phyloP scores from a whole-genome alignment of 164 flowering plant genomes.

The Platanus orientalis region DNA sequence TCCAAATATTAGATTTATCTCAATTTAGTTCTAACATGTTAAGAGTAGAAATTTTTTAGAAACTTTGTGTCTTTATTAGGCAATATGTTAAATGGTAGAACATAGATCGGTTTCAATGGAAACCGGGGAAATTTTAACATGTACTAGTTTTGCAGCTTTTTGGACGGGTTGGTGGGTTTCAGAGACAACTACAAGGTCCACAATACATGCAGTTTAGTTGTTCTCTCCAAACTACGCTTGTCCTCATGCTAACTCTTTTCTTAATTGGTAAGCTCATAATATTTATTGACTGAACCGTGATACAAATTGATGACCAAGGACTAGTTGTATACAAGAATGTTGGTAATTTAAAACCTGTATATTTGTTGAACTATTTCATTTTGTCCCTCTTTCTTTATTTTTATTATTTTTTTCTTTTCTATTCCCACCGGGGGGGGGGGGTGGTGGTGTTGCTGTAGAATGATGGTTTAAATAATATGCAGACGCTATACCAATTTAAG shows the following conservation, averaged over 20 bases:
- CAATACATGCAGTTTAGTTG: slow-evolving; percentile 30
- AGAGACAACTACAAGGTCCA: slow-evolving; percentile 41
- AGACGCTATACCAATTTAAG: too few relatives aligned
- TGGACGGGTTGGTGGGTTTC: slow-evolving; percentile 33
- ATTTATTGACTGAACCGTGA: background rate
- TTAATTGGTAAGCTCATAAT: slow-evolving; percentile 49
- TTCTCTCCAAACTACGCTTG: slow-evolving; percentile 47
- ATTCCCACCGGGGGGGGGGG: too few relatives aligned
- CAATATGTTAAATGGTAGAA: slow-evolving; percentile 6
- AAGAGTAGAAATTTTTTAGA: background rate
- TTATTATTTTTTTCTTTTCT: too few relatives aligned
- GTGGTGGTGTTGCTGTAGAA: too few relatives aligned
- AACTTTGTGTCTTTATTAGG: background rate
- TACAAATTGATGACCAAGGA: too few relatives aligned
- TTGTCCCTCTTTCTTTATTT: too few relatives aligned
- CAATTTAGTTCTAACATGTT: background rate
- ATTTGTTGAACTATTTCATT: too few relatives aligned
- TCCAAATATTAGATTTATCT: slow-evolving; percentile 3
- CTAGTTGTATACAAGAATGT: too few relatives aligned
- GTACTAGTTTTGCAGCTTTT: slow-evolving; percentile 38
- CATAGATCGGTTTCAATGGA: slow-evolving; percentile 7
- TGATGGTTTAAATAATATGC: too few relatives aligned
- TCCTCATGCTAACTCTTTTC: slow-evolving; percentile 53
- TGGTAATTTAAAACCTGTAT: too few relatives aligned
- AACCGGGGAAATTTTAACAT: slow-evolving; percentile 4